Conservation (phyloP, 768 basidiomycete genomes). For the Multifurca ochricompacta region DNA sequence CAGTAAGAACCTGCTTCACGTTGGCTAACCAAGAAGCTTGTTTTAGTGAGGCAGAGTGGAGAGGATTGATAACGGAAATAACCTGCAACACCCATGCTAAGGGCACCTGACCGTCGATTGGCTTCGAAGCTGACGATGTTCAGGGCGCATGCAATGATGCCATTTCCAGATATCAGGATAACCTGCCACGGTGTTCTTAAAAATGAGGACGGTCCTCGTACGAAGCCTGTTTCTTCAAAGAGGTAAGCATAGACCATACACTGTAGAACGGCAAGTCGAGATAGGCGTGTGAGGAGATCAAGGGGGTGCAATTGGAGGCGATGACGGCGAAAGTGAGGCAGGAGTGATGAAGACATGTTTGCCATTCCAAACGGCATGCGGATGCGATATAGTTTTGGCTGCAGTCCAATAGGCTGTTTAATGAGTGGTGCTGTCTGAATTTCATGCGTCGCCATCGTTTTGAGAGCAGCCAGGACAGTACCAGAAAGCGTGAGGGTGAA, state of each 20-base stretch:
- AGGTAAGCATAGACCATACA: slow-evolving; percentile 70
- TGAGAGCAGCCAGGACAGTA: slow-evolving; percentile 85
- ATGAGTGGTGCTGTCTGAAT: slow-evolving; percentile 41
- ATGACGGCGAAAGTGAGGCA: slow-evolving; percentile 23
- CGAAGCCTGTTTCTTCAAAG: slow-evolving; percentile 70
- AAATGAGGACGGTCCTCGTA: slow-evolving; percentile 34
- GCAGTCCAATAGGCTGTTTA: slow-evolving; percentile 16
- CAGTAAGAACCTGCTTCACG: slow-evolving; percentile 89
- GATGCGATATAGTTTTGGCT: background rate
- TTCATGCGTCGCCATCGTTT: slow-evolving; percentile 86
- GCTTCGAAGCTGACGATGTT: slow-evolving; percentile 94
- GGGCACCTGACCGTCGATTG: slow-evolving; percentile 84
- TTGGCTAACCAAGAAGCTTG: slow-evolving; percentile 46
- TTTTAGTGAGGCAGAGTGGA: background rate
- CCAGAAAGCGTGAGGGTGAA: slow-evolving; percentile 85
- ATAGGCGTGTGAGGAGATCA: slow-evolving; percentile 83
- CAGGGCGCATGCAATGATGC: slow-evolving; percentile 80
- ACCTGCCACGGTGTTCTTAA: slow-evolving; percentile 4
- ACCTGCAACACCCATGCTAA: slow-evolving; percentile 91
- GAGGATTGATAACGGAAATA: slow-evolving; percentile 23
- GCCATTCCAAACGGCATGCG: slow-evolving; percentile 5
- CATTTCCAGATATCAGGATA: slow-evolving; percentile 62
- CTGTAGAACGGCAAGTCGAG: slow-evolving; percentile 85
- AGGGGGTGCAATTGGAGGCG: slow-evolving; percentile 56
- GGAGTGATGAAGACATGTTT: slow-evolving; percentile 19